Evolutionary conservation across 805 yeast genomes (phyloP).

Genomic region (Schwanniomyces occidentalis): DNA sequence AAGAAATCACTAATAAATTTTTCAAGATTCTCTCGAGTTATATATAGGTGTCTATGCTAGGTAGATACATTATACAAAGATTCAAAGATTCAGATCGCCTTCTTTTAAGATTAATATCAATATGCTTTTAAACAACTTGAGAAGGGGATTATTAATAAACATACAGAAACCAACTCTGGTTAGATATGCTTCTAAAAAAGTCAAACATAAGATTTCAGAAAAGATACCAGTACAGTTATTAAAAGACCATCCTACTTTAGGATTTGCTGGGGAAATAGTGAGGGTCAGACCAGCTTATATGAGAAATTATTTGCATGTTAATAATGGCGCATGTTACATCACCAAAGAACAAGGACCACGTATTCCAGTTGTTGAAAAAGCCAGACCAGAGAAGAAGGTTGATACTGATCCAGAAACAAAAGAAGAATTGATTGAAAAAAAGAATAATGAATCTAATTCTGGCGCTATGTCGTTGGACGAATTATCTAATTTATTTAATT

Average conservation of each 20-base stretch:
- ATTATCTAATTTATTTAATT: constrained; percentile 35
- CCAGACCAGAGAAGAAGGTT: constrained; percentile 9
- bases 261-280: constrained; percentile 70
- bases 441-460: constrained; percentile 9
- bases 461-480: constrained; percentile 39
- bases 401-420: constrained; percentile 8
- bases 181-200: constrained; percentile 5
- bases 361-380: constrained; percentile 39
- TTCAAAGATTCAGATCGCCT: no score
- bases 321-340: constrained; percentile 75
- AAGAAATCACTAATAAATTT: constrained; percentile 2
- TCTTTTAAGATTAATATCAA: no score
- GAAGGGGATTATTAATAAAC: not conserved
- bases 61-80: no score
- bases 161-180: constrained; percentile 2
- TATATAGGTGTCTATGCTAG: no score
- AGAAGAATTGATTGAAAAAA: constrained; percentile 7
- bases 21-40: constrained; percentile 6
- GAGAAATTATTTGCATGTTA: constrained; percentile 73
- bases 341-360: constrained; percentile 33
- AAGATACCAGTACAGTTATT: constrained; percentile 75
- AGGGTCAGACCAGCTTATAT: constrained; percentile 76
- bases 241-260: constrained; percentile 62
- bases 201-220: constrained; percentile 8
- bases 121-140: not conserved